phyloP scores from a whole-genome alignment of 2,329 filamentous ascomycete genomes.

The Epicoccum nigrum region DNA sequence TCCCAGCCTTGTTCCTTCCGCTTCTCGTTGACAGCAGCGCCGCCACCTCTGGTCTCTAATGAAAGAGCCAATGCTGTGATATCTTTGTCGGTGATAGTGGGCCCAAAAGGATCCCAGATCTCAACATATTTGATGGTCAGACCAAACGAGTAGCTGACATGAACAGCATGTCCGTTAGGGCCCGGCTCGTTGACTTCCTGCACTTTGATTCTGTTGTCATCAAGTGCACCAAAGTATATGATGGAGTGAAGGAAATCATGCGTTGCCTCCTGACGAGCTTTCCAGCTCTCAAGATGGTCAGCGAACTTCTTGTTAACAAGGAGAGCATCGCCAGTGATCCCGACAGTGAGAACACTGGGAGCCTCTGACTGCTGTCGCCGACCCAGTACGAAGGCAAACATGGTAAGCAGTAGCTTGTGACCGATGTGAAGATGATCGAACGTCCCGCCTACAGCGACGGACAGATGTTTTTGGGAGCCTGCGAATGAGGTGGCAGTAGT shows the following conservation, averaged over 20 bases:
- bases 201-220: conserved; percentile 49
- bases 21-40: conserved; percentile 83
- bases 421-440: conserved; percentile 96
- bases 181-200: conserved; percentile 55
- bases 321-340: conserved; percentile 86
- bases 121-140: conserved; percentile 79
- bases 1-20: conserved; percentile 77
- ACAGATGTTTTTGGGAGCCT: conserved; percentile 54
- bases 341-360: conserved; percentile 71
- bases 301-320: conserved; percentile 88
- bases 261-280: conserved; percentile 70
- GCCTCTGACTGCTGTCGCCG: conserved; percentile 24
- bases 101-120: conserved; percentile 87
- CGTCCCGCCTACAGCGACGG: conserved; percentile 85
- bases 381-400: conserved; percentile 74
- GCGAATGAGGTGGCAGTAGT: conserved; percentile 19
- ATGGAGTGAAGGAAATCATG: conserved; percentile 72
- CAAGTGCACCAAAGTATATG: conserved; percentile 62
- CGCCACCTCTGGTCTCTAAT: conserved; percentile 83
- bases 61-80: conserved; percentile 86
- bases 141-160: conserved; percentile 64
- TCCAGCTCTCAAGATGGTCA: conserved; percentile 81
- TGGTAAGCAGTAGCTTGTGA: conserved; percentile 95
- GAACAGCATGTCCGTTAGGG: conserved; percentile 60
- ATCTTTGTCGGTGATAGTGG: conserved; percentile 80